Base-by-base conservation (phyloP, 208 protist species). In the Leishmania turanica region DNA sequence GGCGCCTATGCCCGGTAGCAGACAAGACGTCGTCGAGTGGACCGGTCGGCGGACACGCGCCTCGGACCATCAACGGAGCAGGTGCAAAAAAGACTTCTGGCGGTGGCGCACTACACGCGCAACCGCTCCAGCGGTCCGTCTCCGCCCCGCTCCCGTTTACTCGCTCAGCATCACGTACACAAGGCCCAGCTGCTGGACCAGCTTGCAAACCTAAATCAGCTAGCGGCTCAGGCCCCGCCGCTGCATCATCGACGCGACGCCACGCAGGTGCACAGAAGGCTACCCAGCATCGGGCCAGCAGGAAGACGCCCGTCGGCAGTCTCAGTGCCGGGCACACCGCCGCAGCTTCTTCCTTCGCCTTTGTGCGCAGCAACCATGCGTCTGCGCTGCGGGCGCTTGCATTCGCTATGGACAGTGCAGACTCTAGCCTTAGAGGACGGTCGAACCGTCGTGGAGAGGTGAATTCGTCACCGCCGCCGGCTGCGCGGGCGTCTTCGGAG, bases 301-400 rank as follows among this genome's bases (percentile, higher is more conserved):
- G 49, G 56, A 47, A 37, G 73, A 47, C 40, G 19, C 24, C 53
- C 56, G 47, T n/a, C 40, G 27, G 53, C 73, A 66, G 37, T 37
- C 19, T 40, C 13, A 17, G 53, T 62, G 19, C 1, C 4, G 73
- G 31, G 73, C 34, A 34, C n/a, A 24, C 49, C 49, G 15, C 9
- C 17, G 1, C 56, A 6, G 9, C 47, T 19, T 49, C 47, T n/a
- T 19, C 75, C n/a, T 45, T 54, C 31, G 49, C 81, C 47, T 84
- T 82, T 64, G 78, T 80, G 1, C 87, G 87, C 78, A 82, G 47
- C 75, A 87, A 86, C 84, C 80, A 78, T 31, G 83, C 78, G 21
- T 79, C 78, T 11, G 64, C 49, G 62, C 79, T 83, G 75, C 83
- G 79, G 56, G 51, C 79, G 54, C 17, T 27, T 17, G 71, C 71